Base-by-base conservation (phyloP, 371 early-diverging fungal genomes). In the Mortierella sp. region DNA sequence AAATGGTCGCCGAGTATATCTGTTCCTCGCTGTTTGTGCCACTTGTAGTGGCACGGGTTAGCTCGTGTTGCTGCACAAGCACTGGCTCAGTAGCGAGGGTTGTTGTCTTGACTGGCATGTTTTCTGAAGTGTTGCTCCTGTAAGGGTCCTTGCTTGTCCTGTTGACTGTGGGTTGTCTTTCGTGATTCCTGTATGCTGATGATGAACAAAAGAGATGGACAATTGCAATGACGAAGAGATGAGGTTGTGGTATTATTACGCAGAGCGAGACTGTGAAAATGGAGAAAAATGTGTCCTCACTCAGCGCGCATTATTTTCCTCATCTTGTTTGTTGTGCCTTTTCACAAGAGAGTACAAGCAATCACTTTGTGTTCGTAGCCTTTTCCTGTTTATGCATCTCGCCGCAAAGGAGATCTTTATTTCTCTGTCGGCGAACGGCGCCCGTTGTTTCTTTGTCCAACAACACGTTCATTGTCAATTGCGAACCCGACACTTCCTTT, bases 31-130 rank as follows among this genome's bases (percentile, higher is more conserved):
- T 24, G 50, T 31, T 28, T 34, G 75, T 6, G 26, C 28, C 38
- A 31, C 60, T 70, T n/a, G 26, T 38, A 0, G 76, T 21, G 71
- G 24, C 8, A 4, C 70, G 65, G 13, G 75, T 60, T 31, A 84
- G 38, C 19, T 58, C 58, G 70, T 84, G 85, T 24, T 79, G 79
- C 55, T 84, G 79, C 19, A 81, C 77, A 16, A 81, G 48, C n/a
- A 48, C 74, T 4, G 85, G 85, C 13, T 65, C 72, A 1, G 58
- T 71, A 16, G 81, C 45, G 19, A 84, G 65, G 7, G 63, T 81
- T 24, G 74, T 84, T 58, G 85, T 84, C 54, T 79, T 73, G 44
- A 84, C 44, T 0, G 81, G 79, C 85, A 84, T 84, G 13, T 19
- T 31, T 48, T 65, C 19, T 16, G 16, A 3, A 13, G 50, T 16